Conservation (phyloP, 352 stramenopile genomes). For the Pythium insidiosum region DNA sequence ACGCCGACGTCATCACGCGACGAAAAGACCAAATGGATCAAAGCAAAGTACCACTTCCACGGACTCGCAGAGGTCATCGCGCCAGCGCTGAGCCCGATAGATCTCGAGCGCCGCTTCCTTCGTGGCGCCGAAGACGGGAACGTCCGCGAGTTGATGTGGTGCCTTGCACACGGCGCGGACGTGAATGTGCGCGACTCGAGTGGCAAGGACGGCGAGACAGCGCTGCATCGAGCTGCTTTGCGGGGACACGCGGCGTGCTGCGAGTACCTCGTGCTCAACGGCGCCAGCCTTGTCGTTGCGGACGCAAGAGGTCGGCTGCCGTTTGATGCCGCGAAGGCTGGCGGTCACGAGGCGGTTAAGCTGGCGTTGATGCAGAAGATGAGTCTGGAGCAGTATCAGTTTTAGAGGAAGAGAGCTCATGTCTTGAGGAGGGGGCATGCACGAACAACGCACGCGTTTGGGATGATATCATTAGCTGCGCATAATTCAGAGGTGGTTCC, state of each 20-base stretch:
- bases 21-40: constrained; percentile 78
- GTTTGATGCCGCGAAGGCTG: constrained; percentile 48
- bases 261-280: constrained; percentile 78
- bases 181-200: constrained; percentile 53
- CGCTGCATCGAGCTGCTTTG: constrained; percentile 43
- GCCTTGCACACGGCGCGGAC: constrained; percentile 70
- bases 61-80: constrained; percentile 37
- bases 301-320: constrained; percentile 43
- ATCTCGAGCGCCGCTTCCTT: constrained; percentile 43
- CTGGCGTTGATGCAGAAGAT: constrained; percentile 65
- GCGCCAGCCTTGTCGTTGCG: constrained; percentile 44
- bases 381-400: constrained; percentile 56
- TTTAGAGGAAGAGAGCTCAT: constrained; percentile 14
- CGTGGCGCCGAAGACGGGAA: constrained; percentile 25
- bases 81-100: constrained; percentile 9
- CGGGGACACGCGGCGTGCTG: constrained; percentile 35
- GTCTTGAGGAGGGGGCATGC: too few relatives aligned
- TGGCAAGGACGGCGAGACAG: constrained; percentile 44
- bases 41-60: constrained; percentile 81
- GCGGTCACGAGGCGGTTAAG: constrained; percentile 56
- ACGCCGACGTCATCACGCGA: constrained; percentile 33
- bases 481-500: too few relatives aligned
- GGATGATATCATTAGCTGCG: too few relatives aligned
- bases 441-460: too few relatives aligned
- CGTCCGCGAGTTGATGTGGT: constrained; percentile 65